Conservation (phyloP, 2,329 filamentous ascomycete genomes). For the Macroventuria anomochaeta region DNA sequence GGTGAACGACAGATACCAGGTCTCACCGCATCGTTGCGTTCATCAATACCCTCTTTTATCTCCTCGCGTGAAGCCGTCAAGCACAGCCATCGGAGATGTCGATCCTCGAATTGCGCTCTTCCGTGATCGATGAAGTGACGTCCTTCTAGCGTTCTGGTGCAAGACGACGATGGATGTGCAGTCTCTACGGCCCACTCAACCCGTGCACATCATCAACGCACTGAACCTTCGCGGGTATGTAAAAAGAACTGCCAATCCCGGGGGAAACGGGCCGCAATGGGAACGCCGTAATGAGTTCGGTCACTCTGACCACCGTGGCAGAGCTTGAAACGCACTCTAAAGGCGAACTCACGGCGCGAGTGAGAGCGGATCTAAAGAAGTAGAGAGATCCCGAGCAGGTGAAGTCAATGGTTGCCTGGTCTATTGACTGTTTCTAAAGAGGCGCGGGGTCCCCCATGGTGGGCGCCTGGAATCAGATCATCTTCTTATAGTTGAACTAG, state of each 20-base stretch:
- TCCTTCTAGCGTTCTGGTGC: slow-evolving; percentile 23
- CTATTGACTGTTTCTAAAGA: background rate
- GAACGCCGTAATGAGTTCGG: background rate
- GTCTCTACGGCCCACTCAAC: slow-evolving; percentile 3
- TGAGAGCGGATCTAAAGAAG: background rate
- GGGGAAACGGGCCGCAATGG: background rate
- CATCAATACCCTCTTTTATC: too few relatives aligned
- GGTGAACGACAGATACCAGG: too few relatives aligned
- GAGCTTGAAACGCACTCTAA: background rate
- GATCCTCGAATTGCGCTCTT: too few relatives aligned
- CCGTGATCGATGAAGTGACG: too few relatives aligned
- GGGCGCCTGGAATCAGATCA: background rate
- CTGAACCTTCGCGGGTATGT: background rate
- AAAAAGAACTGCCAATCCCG: background rate
- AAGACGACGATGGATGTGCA: slow-evolving; percentile 16
- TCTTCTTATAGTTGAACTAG: background rate
- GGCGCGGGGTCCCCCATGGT: background rate
- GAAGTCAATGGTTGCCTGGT: background rate
- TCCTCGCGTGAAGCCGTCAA: too few relatives aligned
- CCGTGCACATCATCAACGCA: slow-evolving; percentile 27
- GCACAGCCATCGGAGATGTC: slow-evolving; percentile 24
- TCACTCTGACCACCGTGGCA: background rate
- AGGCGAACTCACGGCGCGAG: background rate
- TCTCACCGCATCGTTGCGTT: too few relatives aligned
- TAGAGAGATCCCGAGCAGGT: background rate